Base-by-base conservation (phyloP, 345 rosid species). In the Syzygium oleosum region DNA sequence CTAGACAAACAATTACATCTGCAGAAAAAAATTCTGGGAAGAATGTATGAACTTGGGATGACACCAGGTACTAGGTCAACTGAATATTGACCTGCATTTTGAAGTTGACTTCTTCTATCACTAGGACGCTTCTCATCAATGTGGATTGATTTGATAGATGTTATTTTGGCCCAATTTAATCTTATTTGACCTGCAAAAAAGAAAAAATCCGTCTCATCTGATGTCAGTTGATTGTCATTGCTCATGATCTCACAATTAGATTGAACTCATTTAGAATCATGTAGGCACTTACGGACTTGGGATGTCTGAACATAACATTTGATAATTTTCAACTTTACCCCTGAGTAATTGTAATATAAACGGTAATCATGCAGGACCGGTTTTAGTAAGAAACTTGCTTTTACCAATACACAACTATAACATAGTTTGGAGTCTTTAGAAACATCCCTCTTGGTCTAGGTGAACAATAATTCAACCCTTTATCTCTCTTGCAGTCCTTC, bases 41-140 rank as follows among this genome's bases (percentile, higher is more conserved):
- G 95, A 89, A 95, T 95, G 94, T 90, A 91, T 87, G 95, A 93
- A 89, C 93, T 95, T 79, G 97, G 97, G 88, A 95, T 95, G 96
- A 94, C 94, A 59, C 96, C 96, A 91, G 97, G 96, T 94, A 90
- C 61, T 73, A 51, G 41, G 59, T 68, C 34, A 31, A 79, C 55
- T 51, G 43, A 31, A 52, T 46, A 56, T 84, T 52, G 31, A 15
- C 84, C 80, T 63, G 27, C 80, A 73, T 73, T 73, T 73, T 73
- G 23, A 73, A 34, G 80, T 73, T 10, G 14, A 73, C 80, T 49
- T 73, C 78, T 13, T 87, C 46, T 52, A 2, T 84, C 27, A 0
- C 16, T n/a, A 19, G 43, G 58, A n/a, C n/a, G 85, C 59, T 84
- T 84, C 54, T 84, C 59, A 52, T n/a, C 85, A 15, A 84, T 8